Conservation (phyloP, 805 yeast genomes). For the Saturnispora besseyi region DNA sequence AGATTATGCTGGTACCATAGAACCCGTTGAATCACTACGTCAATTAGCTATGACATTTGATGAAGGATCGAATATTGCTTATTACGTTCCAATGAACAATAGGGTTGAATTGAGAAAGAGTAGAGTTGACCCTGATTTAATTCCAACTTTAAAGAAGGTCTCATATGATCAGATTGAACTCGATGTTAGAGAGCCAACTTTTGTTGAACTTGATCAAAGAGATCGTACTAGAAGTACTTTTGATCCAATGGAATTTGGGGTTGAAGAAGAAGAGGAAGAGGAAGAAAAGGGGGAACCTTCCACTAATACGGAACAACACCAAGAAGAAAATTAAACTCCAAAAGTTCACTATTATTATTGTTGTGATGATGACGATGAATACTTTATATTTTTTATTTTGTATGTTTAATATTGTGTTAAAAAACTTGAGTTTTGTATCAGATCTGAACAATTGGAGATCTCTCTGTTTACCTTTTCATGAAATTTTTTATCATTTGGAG, state of each 20-base stretch:
- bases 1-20: constrained; percentile 69
- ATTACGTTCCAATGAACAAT: constrained; percentile 70
- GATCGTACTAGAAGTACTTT: constrained; percentile 59
- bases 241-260: constrained; percentile 74
- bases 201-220: constrained; percentile 56
- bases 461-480: neutral
- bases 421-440: neutral
- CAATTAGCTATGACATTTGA: constrained; percentile 65
- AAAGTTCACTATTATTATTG: neutral
- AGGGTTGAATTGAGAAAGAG: constrained; percentile 78
- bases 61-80: constrained; percentile 47
- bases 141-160: constrained; percentile 44
- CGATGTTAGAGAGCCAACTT: constrained; percentile 62
- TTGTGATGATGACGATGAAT: neutral
- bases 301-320: neutral
- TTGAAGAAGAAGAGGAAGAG: constrained; percentile 32
- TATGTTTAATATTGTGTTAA: neutral
- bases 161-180: constrained; percentile 56
- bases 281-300: neutral
- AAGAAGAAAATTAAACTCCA: neutral
- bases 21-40: constrained; percentile 37
- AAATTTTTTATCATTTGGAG: neutral
- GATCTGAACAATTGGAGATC: neutral
- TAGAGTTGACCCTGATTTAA: constrained; percentile 55
- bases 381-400: neutral